These are phyloP conservation scores for Sesbania bispinosa DNA, from an alignment of 306 rosid genomes.

Conservation along the genomic window DNA sequence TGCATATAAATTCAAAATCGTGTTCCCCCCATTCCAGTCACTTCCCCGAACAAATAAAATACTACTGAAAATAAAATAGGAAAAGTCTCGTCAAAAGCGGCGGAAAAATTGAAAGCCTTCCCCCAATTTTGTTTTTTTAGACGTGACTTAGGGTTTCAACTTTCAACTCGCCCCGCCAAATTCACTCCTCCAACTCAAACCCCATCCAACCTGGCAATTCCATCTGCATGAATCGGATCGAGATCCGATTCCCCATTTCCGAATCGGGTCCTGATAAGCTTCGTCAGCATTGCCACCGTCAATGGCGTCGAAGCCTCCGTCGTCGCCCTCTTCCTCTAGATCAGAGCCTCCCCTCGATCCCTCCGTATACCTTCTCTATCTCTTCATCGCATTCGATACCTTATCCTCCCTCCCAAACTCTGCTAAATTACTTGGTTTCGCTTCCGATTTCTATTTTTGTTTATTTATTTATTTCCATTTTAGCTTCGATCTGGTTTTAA, in stretches of 20 bases:
- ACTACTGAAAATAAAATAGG: neutral
- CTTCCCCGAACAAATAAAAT: conserved; percentile 7
- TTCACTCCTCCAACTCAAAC: neutral
- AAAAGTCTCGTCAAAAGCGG: conserved; percentile 32
- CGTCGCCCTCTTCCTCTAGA: conserved; percentile 56
- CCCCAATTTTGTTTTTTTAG: conserved; percentile 6
- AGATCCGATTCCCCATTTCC: conserved; percentile 45
- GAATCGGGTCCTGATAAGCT: conserved; percentile 32
- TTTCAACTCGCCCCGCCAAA: conserved; percentile 66
- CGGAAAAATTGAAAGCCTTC: conserved; percentile 31
- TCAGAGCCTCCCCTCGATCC: conserved; percentile 44
- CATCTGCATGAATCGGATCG: conserved; percentile 61
- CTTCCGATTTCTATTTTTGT: neutral
- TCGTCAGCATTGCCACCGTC: conserved; percentile 46
- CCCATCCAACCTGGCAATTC: conserved; percentile 14
- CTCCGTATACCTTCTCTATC: conserved; percentile 42
- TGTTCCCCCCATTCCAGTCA: conserved; percentile 54
- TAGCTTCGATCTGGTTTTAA: conserved; percentile 14
- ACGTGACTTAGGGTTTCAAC: conserved; percentile 72
- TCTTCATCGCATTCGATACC: neutral
- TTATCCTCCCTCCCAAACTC: neutral
- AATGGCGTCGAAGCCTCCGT: conserved; percentile 76
- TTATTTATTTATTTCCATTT: neutral
- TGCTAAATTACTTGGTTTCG: neutral
- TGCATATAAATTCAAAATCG: conserved; percentile 53